Base-by-base conservation (phyloP, 2,329 filamentous ascomycete genomes). In the Sclerotinia minor region DNA sequence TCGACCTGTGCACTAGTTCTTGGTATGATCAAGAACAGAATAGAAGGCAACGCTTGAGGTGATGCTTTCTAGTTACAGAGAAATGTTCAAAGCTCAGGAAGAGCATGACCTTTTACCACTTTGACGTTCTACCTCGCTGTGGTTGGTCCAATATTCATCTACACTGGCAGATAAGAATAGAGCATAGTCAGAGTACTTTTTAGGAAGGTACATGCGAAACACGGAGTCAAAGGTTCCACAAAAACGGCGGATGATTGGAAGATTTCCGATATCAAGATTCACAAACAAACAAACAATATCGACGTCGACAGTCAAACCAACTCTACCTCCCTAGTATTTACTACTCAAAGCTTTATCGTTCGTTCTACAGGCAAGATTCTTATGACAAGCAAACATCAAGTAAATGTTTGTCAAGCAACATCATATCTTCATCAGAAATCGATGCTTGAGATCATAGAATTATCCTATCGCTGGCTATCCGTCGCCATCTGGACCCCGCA, bases 401-500 rank as follows among this genome's bases (percentile, higher is more conserved):
- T 35, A 47, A 49, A 35, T 1, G 5, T 44, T 58, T 21, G 54
- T 15, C 26, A 44, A n/a, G n/a, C n/a, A 44, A 8, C 54, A 38
- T 41, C n/a, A 2, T 44, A 44, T 60, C 45, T 49, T 29, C 19
- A n/a, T 24, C n/a, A 9, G 44, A 19, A 32, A 26, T n/a, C 24
- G 17, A 19, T n/a, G 11, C 24, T 24, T n/a, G 29, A 47, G 35
- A 45, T 61, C 58, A 47, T 35, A 19, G 6, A 57, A 13, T 11
- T 57, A 24, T 35, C 45, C 21, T 19, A n/a, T n/a, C 19, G 6
- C 21, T 19, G 53, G 13, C n/a, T 11, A 19, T 32, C 38, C 29
- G n/a, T 38, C 50, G 29, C 35, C 4, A 24, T 21, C 8, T 15
- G 3, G 26, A 69, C 70, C 68, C 13, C 38, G 13, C 70, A 69